phyloP scores from a whole-genome alignment of 1,139 yeast species.

The Yamadazyma siamensis region DNA sequence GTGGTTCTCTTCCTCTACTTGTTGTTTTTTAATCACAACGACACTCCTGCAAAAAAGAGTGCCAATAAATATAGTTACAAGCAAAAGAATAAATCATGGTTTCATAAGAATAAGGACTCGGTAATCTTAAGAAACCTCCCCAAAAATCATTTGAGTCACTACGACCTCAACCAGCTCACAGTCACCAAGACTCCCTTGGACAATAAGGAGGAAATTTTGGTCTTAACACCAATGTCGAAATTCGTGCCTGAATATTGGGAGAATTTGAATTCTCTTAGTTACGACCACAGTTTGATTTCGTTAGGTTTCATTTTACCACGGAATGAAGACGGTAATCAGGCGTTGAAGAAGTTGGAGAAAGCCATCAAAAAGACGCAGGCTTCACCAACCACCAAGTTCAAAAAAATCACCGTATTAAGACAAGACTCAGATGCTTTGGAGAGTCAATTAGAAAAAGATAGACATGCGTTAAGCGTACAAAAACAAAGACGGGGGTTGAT shows the following conservation, averaged over 20 bases:
- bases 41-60: slow-evolving; percentile 5
- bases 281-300: slow-evolving; percentile 82
- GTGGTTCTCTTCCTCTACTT: slow-evolving; percentile 40
- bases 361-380: slow-evolving; percentile 60
- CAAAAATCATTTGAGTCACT: slow-evolving; percentile 79
- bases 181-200: slow-evolving; percentile 66
- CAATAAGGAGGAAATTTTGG: slow-evolving; percentile 77
- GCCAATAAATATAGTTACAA: slow-evolving; percentile 46
- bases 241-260: slow-evolving; percentile 87
- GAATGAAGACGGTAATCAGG: slow-evolving; percentile 72
- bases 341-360: slow-evolving; percentile 64
- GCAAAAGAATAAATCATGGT: slow-evolving; percentile 47
- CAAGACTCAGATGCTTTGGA: slow-evolving; percentile 81
- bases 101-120: slow-evolving; percentile 38
- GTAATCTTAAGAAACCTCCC: slow-evolving; percentile 61
- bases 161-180: slow-evolving; percentile 73
- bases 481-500: slow-evolving; percentile 83
- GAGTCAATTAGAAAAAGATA: slow-evolving; percentile 71
- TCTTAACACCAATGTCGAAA: slow-evolving; percentile 83
- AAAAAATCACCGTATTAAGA: slow-evolving; percentile 80
- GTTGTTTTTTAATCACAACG: slow-evolving; percentile 32
- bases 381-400: slow-evolving; percentile 61
- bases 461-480: slow-evolving; percentile 71
- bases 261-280: slow-evolving; percentile 66
- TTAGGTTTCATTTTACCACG: slow-evolving; percentile 91